phyloP scores from a whole-genome alignment of 345 rosid genomes.

The Heritiera fomes region DNA sequence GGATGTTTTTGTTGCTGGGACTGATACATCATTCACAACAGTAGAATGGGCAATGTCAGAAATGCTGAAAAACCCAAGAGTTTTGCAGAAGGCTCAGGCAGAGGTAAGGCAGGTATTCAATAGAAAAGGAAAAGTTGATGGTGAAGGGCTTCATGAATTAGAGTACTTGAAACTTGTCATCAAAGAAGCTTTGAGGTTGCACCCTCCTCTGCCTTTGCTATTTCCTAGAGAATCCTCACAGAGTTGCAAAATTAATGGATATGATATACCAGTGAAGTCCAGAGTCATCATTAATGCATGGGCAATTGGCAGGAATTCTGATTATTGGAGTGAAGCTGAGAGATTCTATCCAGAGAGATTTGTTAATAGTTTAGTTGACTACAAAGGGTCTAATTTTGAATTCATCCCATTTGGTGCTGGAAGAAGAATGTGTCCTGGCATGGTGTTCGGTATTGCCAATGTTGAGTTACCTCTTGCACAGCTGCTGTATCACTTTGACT shows the following conservation, averaged over 20 bases:
- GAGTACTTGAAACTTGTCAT: conserved; percentile 3
- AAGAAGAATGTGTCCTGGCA: conserved; percentile 6
- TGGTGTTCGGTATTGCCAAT: background rate
- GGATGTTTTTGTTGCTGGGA: conserved; percentile 5
- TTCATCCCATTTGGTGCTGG: conserved; percentile 9
- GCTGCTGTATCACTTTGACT: background rate
- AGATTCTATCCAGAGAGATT: conserved; percentile 34
- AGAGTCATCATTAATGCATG: conserved; percentile 30
- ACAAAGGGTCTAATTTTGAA: conserved; percentile 26
- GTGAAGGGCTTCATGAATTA: background rate
- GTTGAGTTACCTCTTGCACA: conserved; percentile 27
- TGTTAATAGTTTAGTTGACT: conserved; percentile 24
- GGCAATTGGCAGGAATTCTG: conserved; percentile 33
- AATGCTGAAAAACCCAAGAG: background rate
- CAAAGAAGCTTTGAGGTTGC: background rate
- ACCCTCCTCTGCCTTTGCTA: background rate
- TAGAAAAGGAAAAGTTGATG: background rate
- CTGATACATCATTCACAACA: conserved; percentile 7
- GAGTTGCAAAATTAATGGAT: background rate
- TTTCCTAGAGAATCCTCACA: background rate
- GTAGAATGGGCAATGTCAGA: conserved; percentile 12
- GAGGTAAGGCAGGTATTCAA: background rate
- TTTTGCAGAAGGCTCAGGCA: background rate
- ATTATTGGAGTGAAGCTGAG: conserved; percentile 32
- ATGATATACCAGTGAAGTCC: conserved; percentile 9